Conservation (phyloP, 495 filamentous ascomycete species). For the Zalerion maritima region DNA sequence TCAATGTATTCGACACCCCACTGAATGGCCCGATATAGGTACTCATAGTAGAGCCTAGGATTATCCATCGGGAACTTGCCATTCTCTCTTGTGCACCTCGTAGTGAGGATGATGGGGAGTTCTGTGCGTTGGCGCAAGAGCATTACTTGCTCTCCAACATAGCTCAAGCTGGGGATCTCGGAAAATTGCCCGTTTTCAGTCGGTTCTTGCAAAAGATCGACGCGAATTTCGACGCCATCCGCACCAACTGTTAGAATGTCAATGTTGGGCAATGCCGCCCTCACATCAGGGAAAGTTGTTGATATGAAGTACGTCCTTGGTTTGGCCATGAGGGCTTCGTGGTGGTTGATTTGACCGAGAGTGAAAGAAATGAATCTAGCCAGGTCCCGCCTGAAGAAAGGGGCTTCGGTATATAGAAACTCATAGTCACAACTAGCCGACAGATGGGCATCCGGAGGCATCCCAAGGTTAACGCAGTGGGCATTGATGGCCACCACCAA, state of each 20-base stretch:
- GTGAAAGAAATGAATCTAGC: slow-evolving; percentile 64
- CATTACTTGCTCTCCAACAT: slow-evolving; percentile 78
- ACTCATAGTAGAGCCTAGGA: slow-evolving; percentile 56
- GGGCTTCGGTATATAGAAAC: slow-evolving; percentile 58
- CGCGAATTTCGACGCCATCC: slow-evolving; percentile 70
- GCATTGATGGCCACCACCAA: slow-evolving; percentile 51
- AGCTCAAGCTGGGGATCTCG: slow-evolving; percentile 58
- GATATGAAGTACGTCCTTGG: slow-evolving; percentile 69
- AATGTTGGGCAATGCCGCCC: slow-evolving; percentile 66
- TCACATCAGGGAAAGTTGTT: slow-evolving; percentile 74
- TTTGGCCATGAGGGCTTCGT: slow-evolving; percentile 61
- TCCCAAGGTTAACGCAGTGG: slow-evolving; percentile 55
- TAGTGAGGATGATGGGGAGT: slow-evolving; percentile 76
- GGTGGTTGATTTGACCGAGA: slow-evolving; percentile 58
- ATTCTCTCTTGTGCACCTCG: slow-evolving; percentile 63
- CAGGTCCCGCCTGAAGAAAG: slow-evolving; percentile 60
- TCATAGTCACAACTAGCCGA: slow-evolving; percentile 62
- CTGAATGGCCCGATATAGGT: slow-evolving; percentile 62
- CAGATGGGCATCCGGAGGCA: slow-evolving; percentile 47
- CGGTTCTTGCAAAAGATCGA: slow-evolving; percentile 70
- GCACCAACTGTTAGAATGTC: slow-evolving; percentile 74
- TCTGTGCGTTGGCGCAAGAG: slow-evolving; percentile 66
- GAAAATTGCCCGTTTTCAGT: slow-evolving; percentile 37
- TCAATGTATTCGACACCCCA: slow-evolving; percentile 85
- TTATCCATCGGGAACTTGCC: slow-evolving; percentile 73